Base-by-base conservation (phyloP, 2,329 filamentous ascomycete species). In the Sarocladiaceae sp. region DNA sequence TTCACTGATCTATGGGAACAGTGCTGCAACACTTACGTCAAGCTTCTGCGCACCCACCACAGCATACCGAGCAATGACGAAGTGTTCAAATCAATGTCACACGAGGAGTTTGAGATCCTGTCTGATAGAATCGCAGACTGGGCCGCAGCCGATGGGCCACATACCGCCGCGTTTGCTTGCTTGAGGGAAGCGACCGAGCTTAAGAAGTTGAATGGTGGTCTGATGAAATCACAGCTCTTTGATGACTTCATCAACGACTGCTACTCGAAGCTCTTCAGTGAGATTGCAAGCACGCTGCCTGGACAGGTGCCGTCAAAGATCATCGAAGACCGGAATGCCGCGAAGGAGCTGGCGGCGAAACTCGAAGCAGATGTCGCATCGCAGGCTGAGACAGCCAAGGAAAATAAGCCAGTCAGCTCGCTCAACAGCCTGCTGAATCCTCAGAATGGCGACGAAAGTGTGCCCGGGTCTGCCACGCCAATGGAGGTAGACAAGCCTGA, bases 191-290 rank as follows among this genome's bases (percentile, higher is more conserved):
- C 74, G 0, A 75, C 82, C 10, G 80, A 84, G 55, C 58, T 83
- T 37, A 83, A 83, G 64, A 83, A 83, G 65, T 79, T 97, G 40
- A 99, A 99, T 64, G 86, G 86, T 36, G 87, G 86, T 44, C 77
- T 96, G 7, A 94, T 95, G 80, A 97, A 96, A 68, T 81, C 87
- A 1, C 81, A 84, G 0, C 78, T 86, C 10, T 93, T 97, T 40
- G 94, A 99, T 61, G 94, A 99, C 62, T 78, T 97, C n/a, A 88
- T 97, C 58, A 88, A 86, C 20, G 94, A 99, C 68, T 85, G 88
- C 47, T 99, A 96, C 67, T 87, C 89, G 1, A 78, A 83, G 47
- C 74, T 96, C 15, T 94, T 90, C 64, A 76, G 79, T 17, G 80
- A 86, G 26, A 72, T 91, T 47, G 83, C 83, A 2, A 79, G 79